phyloP scores from a whole-genome alignment of 352 stramenopile species.

The Pythium aquatile region DNA sequence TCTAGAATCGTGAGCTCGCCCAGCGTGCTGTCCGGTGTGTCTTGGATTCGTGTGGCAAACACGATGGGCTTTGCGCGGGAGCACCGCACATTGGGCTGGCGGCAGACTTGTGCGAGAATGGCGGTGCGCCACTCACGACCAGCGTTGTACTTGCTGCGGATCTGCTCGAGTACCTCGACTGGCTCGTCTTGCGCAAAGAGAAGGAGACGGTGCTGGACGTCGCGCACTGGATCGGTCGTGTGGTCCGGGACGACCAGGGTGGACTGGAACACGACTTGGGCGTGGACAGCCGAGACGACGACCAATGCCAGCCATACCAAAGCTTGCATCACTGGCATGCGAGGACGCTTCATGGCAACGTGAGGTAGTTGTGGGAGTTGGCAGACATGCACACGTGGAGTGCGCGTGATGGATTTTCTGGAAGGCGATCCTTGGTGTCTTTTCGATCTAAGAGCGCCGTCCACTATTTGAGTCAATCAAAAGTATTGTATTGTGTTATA shows the following conservation, averaged over 20 bases:
- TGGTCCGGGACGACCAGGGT: slow-evolving; percentile 16
- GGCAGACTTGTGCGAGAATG: slow-evolving; percentile 22
- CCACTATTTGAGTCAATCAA: neutral
- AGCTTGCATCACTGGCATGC: neutral
- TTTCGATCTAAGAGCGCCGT: slow-evolving; percentile 1
- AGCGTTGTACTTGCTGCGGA: slow-evolving; percentile 16
- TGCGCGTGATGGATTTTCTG: neutral
- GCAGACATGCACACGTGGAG: neutral
- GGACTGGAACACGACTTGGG: slow-evolving; percentile 22
- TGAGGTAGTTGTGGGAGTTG: neutral
- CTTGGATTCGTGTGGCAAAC: slow-evolving; percentile 41
- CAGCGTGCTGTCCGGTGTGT: slow-evolving; percentile 28
- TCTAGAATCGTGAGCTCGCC: slow-evolving; percentile 54
- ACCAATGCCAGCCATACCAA: neutral
- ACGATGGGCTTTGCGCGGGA: slow-evolving; percentile 36
- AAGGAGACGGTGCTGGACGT: slow-evolving; percentile 16
- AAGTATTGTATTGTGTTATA: slow-evolving; percentile 3
- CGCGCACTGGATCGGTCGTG: neutral
- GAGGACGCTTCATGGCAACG: neutral
- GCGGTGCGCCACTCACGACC: slow-evolving; percentile 18
- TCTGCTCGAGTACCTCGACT: slow-evolving; percentile 27
- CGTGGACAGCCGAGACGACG: neutral
- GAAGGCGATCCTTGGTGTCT: slow-evolving; percentile 7
- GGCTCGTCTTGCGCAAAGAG: slow-evolving; percentile 27
- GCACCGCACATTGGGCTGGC: slow-evolving; percentile 35